Evolutionary conservation across 202 grass and related monocot species (phyloP).

Genomic region (Brachypodium distachyon): DNA sequence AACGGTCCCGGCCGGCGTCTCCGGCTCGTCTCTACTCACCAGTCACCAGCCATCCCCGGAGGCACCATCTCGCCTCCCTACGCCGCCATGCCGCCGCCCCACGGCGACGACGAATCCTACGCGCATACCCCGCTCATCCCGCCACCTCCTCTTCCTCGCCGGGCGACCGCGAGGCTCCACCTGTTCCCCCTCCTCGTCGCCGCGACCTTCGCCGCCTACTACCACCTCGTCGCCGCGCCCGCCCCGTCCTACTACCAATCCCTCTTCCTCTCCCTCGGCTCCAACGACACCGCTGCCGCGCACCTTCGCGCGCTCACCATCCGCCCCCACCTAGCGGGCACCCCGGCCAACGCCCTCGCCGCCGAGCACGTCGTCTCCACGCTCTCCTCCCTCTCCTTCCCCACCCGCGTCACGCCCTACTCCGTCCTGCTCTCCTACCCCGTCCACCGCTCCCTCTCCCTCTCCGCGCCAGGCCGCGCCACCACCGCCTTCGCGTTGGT

Average conservation of each 20-base stretch:
- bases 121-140: slow-evolving; percentile 2
- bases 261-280: slow-evolving; percentile 64
- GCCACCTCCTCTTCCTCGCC: not conserved
- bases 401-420: slow-evolving; percentile 22
- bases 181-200: slow-evolving; percentile 23
- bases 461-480: slow-evolving; percentile 18
- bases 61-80: too few species aligned
- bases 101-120: not conserved
- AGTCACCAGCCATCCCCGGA: not conserved
- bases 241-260: slow-evolving; percentile 40
- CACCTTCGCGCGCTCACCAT: slow-evolving; percentile 61
- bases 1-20: not conserved
- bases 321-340: slow-evolving; percentile 57
- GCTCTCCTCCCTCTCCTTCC: slow-evolving; percentile 33
- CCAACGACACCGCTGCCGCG: slow-evolving; percentile 66
- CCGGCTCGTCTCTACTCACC: not conserved
- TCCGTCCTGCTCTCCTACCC: slow-evolving; percentile 63
- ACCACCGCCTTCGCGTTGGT: slow-evolving; percentile 33
- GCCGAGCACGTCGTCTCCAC: slow-evolving; percentile 22
- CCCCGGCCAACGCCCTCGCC: slow-evolving; percentile 26
- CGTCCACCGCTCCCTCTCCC: slow-evolving; percentile 29
- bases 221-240: slow-evolving; percentile 26
- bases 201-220: slow-evolving; percentile 18
- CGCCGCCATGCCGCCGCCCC: slow-evolving; percentile 1
- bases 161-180: not conserved